A percentile compares a stretch with the other conserved stretches of the same genome.
Evolutionary conservation across 1,139 yeast genomes (phyloP).

Genomic region (Blastobotrys apis): DNA sequence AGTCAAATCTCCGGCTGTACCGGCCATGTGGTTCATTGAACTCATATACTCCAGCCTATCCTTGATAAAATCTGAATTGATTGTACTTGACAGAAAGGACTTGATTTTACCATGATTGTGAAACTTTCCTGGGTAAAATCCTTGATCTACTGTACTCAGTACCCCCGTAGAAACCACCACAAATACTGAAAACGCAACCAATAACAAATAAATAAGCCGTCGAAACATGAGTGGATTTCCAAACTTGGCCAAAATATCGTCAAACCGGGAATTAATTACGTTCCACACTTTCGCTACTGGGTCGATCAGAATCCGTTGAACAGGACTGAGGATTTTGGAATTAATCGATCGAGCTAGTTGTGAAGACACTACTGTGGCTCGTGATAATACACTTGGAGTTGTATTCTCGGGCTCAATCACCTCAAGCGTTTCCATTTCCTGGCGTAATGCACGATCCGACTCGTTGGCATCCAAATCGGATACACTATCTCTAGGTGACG

Average conservation of each 20-base stretch:
- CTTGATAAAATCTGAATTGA: constrained; percentile 58
- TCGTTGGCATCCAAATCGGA: background rate
- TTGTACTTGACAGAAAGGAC: constrained; percentile 45
- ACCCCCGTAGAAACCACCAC: constrained; percentile 54
- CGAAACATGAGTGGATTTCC: constrained; percentile 87
- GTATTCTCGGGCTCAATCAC: constrained; percentile 35
- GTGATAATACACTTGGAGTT: constrained; percentile 20
- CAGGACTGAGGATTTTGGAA: constrained; percentile 48
- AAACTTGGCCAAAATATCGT: constrained; percentile 52
- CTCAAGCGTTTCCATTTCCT: constrained; percentile 40
- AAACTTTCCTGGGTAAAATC: constrained; percentile 43
- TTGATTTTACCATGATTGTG: constrained; percentile 53
- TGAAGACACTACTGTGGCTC: constrained; percentile 28
- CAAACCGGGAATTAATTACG: constrained; percentile 46
- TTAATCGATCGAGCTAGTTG: constrained; percentile 39
- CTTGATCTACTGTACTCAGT: constrained; percentile 36
- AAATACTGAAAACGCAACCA: constrained; percentile 56
- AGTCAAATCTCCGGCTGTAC: constrained; percentile 78
- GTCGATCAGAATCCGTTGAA: constrained; percentile 51
- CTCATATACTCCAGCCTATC: constrained; percentile 72
- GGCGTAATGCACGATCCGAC: background rate
- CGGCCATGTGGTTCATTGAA: constrained; percentile 82
- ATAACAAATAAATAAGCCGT: constrained; percentile 63
- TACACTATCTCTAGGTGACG: background rate
- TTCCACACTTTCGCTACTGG: constrained; percentile 63